Evolutionary conservation across 306 rosid genomes (phyloP).

Genomic region (Hippophae gyantsensis): DNA sequence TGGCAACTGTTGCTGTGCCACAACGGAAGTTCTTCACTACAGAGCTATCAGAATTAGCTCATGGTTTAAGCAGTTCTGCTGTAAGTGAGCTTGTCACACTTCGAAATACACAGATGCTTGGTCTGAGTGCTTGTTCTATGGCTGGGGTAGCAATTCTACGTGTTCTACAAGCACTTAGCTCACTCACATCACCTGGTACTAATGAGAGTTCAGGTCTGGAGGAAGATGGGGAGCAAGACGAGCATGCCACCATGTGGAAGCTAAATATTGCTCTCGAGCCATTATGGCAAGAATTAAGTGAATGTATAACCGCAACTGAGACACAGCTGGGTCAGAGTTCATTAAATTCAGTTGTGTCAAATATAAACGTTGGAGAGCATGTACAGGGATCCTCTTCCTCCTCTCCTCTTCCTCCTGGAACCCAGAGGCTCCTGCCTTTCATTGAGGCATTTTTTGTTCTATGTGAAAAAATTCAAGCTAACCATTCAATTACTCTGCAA

Average conservation of each 20-base stretch:
- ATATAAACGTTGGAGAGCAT: conserved; percentile 56
- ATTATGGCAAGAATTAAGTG: conserved; percentile 92
- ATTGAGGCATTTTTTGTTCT: conserved; percentile 96
- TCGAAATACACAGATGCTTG: conserved; percentile 83
- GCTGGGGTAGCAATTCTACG: conserved; percentile 96
- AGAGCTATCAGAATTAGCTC: conserved; percentile 69
- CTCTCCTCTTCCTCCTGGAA: conserved; percentile 95
- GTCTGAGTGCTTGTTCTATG: conserved; percentile 94
- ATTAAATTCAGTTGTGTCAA: conserved; percentile 38
- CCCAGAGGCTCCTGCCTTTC: conserved; percentile 89
- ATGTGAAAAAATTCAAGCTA: conserved; percentile 88
- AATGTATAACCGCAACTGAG: conserved; percentile 89
- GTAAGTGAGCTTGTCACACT: conserved; percentile 80
- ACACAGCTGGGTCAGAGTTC: conserved; percentile 73
- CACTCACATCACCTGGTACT: conserved; percentile 44
- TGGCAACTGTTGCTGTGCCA: conserved; percentile 63
- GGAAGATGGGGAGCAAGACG: conserved; percentile 55
- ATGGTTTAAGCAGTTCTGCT: conserved; percentile 82
- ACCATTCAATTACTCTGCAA: conserved; percentile 50
- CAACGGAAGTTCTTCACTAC: conserved; percentile 68
- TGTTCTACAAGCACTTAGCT: conserved; percentile 82
- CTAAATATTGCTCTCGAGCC: conserved; percentile 81
- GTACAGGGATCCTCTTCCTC: conserved; percentile 75
- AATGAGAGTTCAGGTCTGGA: conserved; percentile 39
- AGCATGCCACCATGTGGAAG: conserved; percentile 74